Base-by-base conservation (phyloP, 805 yeast genomes). In the Hyphopichia homilentoma region DNA sequence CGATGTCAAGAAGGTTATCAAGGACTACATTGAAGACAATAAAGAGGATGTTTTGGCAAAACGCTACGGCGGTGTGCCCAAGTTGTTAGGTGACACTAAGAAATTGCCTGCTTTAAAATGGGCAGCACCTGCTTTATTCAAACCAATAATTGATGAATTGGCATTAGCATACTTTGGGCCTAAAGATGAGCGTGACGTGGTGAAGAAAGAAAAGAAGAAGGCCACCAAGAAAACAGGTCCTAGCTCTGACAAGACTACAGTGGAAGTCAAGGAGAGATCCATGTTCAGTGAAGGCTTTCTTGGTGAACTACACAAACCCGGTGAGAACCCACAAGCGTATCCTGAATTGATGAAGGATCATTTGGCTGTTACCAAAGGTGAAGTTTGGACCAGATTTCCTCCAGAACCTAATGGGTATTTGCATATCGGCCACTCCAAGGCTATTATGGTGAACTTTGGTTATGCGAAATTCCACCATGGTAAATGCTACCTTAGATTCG, bases 371-470 rank as follows among this genome's bases (percentile, higher is more conserved):
- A 86, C 95, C 21, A 73, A 76, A 23, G 95, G 96, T 29, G 72
- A 75, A 52, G 97, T 90, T 18, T 79, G 76, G 48, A 93, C 98
- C 3, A 79, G 99, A 57, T 93, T 93, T 65, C 99, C 99, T 29
- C 98, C 98, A 5, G 98, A 93, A 65, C 98, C 98, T 25, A 90
- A 94, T 62, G 98, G 98, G 47, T 93, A 80, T 56, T 73, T 93
- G 53, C 98, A 93, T 59, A 90, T 93, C 59, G 98, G 99, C 27
- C 99, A 93, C 56, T 84, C 96, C 25, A 93, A 93, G 65, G 98
- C 98, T 32, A 90, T 93, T 55, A 84, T 93, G 77, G 96, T 90
- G 34, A 89, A 93, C 59, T 93, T 93, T 61, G 99, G 99, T n/a
- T 93, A 72, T 59, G 98, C 98, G 25, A 81, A 84, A 54, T 82